These are phyloP conservation scores for Glebionis coronaria DNA, from an alignment of 129 eudicot species.

Conservation along the genomic window DNA sequence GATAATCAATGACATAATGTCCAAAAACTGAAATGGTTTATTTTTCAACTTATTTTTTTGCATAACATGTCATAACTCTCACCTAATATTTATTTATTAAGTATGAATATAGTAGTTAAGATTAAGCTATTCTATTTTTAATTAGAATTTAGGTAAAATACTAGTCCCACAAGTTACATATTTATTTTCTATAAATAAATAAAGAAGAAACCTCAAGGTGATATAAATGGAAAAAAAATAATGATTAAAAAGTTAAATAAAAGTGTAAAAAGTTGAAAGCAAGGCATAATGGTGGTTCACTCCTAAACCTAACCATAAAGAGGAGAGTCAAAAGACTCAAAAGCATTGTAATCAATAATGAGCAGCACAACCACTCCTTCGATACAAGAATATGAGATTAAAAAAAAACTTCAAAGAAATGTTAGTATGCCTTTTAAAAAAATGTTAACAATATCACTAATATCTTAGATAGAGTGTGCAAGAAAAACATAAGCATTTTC, in stretches of 20 bases:
- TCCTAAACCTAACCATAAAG: conserved; percentile 29
- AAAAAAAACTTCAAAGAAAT: too few species aligned
- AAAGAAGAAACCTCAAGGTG: too few species aligned
- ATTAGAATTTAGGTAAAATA: not conserved
- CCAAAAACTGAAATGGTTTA: too few species aligned
- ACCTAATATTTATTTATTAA: not conserved
- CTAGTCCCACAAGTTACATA: not conserved
- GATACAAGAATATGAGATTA: not conserved
- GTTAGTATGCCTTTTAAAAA: too few species aligned
- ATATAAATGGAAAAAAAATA: not conserved
- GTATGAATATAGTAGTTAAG: not conserved
- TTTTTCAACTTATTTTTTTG: too few species aligned
- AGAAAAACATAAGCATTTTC: too few species aligned
- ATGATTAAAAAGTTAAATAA: not conserved
- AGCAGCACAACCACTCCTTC: conserved; percentile 26
- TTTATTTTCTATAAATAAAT: too few species aligned
- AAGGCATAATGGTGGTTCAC: conserved; percentile 24
- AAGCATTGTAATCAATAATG: conserved; percentile 17
- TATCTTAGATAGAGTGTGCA: too few species aligned
- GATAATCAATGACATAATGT: not conserved
- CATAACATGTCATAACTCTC: not conserved
- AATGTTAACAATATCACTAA: too few species aligned
- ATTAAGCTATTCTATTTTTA: not conserved
- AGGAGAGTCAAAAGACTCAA: conserved; percentile 28
- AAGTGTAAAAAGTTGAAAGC: conserved; percentile 20